Conservation (phyloP, 1,284 basidiomycete genomes). For the Sphagnurus paluster region DNA sequence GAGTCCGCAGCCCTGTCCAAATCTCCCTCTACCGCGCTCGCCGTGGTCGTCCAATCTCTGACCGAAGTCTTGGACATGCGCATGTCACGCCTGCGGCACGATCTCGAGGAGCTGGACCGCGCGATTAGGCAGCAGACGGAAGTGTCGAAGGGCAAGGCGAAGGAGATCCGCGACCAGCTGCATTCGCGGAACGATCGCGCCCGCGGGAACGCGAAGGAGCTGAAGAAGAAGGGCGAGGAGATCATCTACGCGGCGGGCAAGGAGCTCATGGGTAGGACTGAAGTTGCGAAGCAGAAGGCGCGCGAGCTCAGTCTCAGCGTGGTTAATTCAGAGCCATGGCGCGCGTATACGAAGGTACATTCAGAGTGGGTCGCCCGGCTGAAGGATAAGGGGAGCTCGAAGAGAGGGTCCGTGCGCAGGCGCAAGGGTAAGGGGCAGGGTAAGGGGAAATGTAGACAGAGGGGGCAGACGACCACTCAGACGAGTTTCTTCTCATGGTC, state of each 20-base stretch:
- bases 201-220: slow-evolving; percentile 53
- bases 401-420: slow-evolving; percentile 1
- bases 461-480: slow-evolving; percentile 1
- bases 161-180: slow-evolving; percentile 47
- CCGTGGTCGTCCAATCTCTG: slow-evolving; percentile 46
- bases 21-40: slow-evolving; percentile 41
- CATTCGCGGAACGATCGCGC: slow-evolving; percentile 56
- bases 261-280: slow-evolving; percentile 42
- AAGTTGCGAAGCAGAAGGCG: slow-evolving; percentile 47
- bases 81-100: slow-evolving; percentile 42
- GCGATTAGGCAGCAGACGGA: slow-evolving; percentile 51
- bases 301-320: slow-evolving; percentile 33
- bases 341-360: slow-evolving; percentile 37
- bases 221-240: slow-evolving; percentile 37
- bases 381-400: slow-evolving; percentile 21
- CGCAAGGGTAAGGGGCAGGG: slow-evolving; percentile 8
- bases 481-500: slow-evolving; percentile 15
- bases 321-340: slow-evolving; percentile 34
- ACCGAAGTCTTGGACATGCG: slow-evolving; percentile 52
- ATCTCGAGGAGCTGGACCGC: slow-evolving; percentile 57
- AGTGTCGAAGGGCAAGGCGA: slow-evolving; percentile 47
- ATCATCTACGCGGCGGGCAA: slow-evolving; percentile 15
- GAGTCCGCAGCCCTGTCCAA: slow-evolving; percentile 25
- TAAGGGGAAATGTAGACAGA: slow-evolving; percentile 8
- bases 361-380: slow-evolving; percentile 35